Conservation (phyloP, 1,284 basidiomycete genomes). For the Ganoderma resinaceum region DNA sequence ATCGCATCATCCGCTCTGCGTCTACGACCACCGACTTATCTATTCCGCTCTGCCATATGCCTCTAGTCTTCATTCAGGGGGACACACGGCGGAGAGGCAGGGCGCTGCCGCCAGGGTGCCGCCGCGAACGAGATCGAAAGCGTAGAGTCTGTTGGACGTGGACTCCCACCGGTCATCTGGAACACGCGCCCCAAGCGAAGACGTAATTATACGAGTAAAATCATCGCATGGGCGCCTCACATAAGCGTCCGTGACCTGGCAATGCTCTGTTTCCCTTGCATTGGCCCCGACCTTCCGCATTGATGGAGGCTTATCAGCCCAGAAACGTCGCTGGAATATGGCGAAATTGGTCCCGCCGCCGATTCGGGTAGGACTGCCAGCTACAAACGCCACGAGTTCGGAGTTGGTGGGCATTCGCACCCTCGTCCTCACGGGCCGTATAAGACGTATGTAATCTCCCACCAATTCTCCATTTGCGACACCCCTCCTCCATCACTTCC, state of each 20-base stretch:
- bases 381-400: constrained; percentile 33
- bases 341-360: constrained; percentile 30
- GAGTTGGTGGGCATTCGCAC: constrained; percentile 34
- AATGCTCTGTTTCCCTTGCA: constrained; percentile 15
- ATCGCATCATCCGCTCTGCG: constrained; percentile 10
- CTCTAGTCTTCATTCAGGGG: neutral
- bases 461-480: constrained; percentile 37
- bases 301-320: constrained; percentile 23
- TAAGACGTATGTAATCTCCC: constrained; percentile 41
- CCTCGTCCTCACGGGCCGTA: constrained; percentile 29
- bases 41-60: neutral
- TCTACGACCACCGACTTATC: constrained; percentile 11
- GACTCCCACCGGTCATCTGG: constrained; percentile 16
- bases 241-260: constrained; percentile 25
- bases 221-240: constrained; percentile 21
- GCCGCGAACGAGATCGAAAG: constrained; percentile 6
- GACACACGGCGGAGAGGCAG: neutral
- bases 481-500: constrained; percentile 41
- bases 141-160: constrained; percentile 10
- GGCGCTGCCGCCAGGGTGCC: neutral
- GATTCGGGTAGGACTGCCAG: constrained; percentile 26
- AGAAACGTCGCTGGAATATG: constrained; percentile 20
- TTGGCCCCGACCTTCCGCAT: constrained; percentile 18
- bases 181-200: constrained; percentile 15
- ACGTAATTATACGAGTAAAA: constrained; percentile 29